Evolutionary conservation across 495 filamentous ascomycete species (phyloP).

Genomic region (Cetradonia linearis): DNA sequence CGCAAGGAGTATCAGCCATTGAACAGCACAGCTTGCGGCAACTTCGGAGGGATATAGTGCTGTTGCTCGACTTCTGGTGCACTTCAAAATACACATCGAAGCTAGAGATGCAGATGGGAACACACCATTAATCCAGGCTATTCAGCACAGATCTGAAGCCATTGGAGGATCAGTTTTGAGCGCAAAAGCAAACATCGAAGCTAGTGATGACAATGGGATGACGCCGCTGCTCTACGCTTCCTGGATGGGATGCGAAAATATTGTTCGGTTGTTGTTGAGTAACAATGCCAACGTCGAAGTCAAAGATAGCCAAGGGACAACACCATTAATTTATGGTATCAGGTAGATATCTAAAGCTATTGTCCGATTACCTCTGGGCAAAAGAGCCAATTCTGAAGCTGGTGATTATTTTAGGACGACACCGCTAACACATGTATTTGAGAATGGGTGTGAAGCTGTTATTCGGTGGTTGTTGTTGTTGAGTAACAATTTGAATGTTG

Average conservation of each 20-base stretch:
- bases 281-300: background rate
- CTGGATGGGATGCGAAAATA: background rate
- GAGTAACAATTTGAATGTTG: background rate
- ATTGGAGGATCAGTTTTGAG: background rate
- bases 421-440: background rate
- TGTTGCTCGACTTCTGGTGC: background rate
- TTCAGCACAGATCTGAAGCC: background rate
- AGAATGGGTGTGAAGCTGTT: background rate
- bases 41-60: background rate
- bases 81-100: background rate
- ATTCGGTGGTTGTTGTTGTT: background rate
- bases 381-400: background rate
- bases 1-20: background rate
- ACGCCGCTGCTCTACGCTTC: background rate
- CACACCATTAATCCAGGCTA: background rate
- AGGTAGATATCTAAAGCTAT: background rate
- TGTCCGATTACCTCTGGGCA: background rate
- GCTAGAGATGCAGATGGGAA: background rate
- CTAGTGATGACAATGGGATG: background rate
- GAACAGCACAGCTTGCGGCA: background rate
- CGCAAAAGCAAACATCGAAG: background rate
- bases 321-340: background rate
- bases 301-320: no score
- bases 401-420: background rate
- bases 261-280: background rate